Evolutionary conservation across 352 stramenopile genomes (phyloP).

Genomic region (Phytopythium helicoides): DNA sequence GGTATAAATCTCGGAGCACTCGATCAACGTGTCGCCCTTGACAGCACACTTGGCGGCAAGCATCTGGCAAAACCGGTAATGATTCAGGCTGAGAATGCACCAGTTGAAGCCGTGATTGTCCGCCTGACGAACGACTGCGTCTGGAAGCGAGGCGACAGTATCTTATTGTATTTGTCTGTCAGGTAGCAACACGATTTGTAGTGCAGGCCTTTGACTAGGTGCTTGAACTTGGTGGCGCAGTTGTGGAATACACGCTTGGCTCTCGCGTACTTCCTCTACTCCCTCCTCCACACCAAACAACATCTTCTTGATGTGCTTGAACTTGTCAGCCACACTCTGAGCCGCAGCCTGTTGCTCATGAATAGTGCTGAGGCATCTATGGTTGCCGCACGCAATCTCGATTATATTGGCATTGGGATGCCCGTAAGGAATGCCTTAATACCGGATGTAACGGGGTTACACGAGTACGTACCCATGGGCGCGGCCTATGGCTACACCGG

Average conservation of each 20-base stretch:
- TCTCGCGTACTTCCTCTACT: not conserved
- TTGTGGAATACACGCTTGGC: no score
- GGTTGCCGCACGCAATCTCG: no score
- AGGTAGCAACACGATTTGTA: not conserved
- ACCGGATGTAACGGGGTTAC: no score
- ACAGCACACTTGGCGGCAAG: not conserved
- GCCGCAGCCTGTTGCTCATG: no score
- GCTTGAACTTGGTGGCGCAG: not conserved
- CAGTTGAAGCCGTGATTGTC: not conserved
- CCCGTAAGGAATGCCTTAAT: no score
- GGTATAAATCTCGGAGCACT: not conserved
- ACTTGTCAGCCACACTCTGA: no score
- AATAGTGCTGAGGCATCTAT: no score
- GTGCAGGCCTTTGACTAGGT: constrained; percentile 1
- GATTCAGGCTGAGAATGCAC: not conserved
- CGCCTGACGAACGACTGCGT: not conserved
- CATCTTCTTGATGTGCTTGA: no score
- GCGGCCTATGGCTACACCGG: no score
- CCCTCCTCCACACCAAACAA: not conserved
- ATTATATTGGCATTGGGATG: no score
- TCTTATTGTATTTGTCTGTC: not conserved
- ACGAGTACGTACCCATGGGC: no score
- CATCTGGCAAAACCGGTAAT: not conserved
- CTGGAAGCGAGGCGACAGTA: not conserved
- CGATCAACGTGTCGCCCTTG: not conserved